These are phyloP conservation scores for Fusarium sp. DNA, from an alignment of 2,329 filamentous ascomycete genomes.

Conservation along the genomic window DNA sequence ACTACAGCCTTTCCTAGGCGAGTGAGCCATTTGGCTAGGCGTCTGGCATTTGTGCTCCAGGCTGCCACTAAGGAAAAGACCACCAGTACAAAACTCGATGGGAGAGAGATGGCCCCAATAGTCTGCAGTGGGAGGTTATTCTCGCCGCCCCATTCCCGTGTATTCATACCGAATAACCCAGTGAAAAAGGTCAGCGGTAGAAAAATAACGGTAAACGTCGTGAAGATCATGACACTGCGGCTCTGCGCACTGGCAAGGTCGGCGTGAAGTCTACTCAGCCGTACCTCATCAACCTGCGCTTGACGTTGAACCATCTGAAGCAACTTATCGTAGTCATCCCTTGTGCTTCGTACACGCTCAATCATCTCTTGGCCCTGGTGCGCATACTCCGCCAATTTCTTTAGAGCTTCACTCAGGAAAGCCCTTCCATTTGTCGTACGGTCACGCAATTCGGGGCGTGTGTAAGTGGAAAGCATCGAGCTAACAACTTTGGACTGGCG, in stretches of 20 bases:
- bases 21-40: constrained; percentile 48
- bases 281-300: constrained; percentile 75
- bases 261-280: constrained; percentile 71
- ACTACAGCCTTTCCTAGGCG: constrained; percentile 19
- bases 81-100: constrained; percentile 63
- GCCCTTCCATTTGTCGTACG: constrained; percentile 61
- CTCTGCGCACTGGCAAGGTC: constrained; percentile 73
- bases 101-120: constrained; percentile 64
- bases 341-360: constrained; percentile 67
- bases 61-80: constrained; percentile 65
- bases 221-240: constrained; percentile 75
- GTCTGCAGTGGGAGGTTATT: constrained; percentile 59
- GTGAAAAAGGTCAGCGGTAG: constrained; percentile 75
- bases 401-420: constrained; percentile 67
- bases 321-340: constrained; percentile 74
- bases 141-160: constrained; percentile 68
- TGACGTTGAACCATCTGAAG: constrained; percentile 77
- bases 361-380: constrained; percentile 69
- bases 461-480: constrained; percentile 61
- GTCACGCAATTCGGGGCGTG: constrained; percentile 56
- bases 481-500: constrained; percentile 66
- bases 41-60: constrained; percentile 64
- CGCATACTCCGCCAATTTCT: constrained; percentile 67
- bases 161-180: constrained; percentile 75
- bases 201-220: constrained; percentile 73